Conservation (phyloP, 2,329 filamentous ascomycete species). For the Periconia digitata region DNA sequence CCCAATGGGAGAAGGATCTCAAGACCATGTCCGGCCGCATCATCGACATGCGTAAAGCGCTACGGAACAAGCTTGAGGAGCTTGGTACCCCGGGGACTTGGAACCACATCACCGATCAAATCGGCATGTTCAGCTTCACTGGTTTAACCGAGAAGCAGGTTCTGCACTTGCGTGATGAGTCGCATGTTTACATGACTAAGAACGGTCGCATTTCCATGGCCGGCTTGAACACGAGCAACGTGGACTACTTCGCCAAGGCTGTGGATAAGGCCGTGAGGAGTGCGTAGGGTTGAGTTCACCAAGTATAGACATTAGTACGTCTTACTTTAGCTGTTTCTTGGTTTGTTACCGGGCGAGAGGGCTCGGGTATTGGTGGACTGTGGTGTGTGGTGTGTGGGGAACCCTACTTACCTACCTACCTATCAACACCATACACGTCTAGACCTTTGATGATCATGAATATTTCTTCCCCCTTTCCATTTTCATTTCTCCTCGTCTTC, state of each 20-base stretch:
- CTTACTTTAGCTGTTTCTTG: too few relatives aligned
- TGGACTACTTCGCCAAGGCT: conserved; percentile 90
- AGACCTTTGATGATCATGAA: too few relatives aligned
- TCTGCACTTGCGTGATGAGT: conserved; percentile 66
- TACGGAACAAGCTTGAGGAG: conserved; percentile 79
- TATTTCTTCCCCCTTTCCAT: too few relatives aligned
- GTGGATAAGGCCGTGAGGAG: conserved; percentile 80
- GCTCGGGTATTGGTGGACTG: too few relatives aligned
- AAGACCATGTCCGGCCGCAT: conserved; percentile 94
- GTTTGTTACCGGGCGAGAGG: too few relatives aligned
- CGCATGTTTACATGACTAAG: conserved; percentile 90
- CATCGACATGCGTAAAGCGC: conserved; percentile 80
- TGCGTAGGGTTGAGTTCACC: conserved; percentile 22
- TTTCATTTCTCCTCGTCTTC: too few relatives aligned
- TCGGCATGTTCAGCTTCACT: conserved; percentile 98
- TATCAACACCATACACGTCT: too few relatives aligned
- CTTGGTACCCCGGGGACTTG: conserved; percentile 85
- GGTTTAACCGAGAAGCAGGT: conserved; percentile 76
- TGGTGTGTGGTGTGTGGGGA: too few relatives aligned
- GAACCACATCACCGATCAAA: conserved; percentile 98
- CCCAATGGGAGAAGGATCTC: conserved; percentile 90
- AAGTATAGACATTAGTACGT: too few relatives aligned
- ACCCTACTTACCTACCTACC: too few relatives aligned
- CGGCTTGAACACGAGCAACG: conserved; percentile 87
- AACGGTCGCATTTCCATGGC: conserved; percentile 99